Base-by-base conservation (phyloP, 176 grass and related monocot genomes). In the Themeda triandra region DNA sequence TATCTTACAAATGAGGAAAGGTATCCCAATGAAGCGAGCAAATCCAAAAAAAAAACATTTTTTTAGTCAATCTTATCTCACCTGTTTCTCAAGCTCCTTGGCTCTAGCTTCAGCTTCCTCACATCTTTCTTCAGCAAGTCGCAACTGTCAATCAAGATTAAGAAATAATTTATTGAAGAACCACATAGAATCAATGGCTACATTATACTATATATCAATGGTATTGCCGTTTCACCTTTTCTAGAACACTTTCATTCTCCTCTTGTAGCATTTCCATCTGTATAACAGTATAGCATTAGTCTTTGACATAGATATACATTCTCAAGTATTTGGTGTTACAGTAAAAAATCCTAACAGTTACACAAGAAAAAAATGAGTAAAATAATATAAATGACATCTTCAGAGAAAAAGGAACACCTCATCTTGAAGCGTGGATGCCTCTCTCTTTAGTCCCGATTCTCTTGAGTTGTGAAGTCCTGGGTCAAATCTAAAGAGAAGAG, bases 251-350 rank as follows among this genome's bases (percentile, higher is more conserved):
- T 76, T 94, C 91, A 88, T 99, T 99, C 81, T 99, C 97, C 83
- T 99, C 97, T 92, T 99, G 97, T 73, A 99, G 88, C 91, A 99
- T 99, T 79, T 99, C 97, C 87, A 99, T 91, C 97, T 99, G 97
- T 86, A 88, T 49, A 69, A 78, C 19, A 84, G 46, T 79, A 75
- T 78, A 71, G 36, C 29, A 66, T 87, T 87, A 94, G 84, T 85
- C 19, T 81, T 69, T 46, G 80, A 73, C 89, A 15, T 49, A 79
- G 30, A 39, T 81, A 84, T 54, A 49, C 67, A 39, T 23, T 85
- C 69, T 74, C 75, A 88, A 56, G 35, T 54, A 75, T 68, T 79
- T 53, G 81, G 72, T 79, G 71, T 63, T 76, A 49, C 39, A 85
- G 18, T 70, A 76, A 80, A 63, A 53, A 84, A 59, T 46, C 13